These are phyloP conservation scores for Kwoniella dendrophila DNA, from an alignment of 768 basidiomycete species.

Conservation along the genomic window DNA sequence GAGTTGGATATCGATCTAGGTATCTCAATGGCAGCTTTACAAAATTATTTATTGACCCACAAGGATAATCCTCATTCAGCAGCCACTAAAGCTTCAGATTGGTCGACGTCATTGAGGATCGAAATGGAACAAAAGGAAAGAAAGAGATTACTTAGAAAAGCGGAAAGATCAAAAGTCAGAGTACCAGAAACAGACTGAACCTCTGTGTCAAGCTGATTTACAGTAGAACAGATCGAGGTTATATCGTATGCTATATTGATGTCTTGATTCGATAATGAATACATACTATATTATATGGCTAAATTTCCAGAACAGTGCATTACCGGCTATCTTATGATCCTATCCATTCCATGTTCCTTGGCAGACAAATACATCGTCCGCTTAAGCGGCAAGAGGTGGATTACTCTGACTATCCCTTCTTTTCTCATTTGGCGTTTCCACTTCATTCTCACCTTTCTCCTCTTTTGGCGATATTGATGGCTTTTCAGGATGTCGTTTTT, in stretches of 20 bases:
- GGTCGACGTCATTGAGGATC: conserved; percentile 57
- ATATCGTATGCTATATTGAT: not conserved
- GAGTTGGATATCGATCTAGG: conserved; percentile 60
- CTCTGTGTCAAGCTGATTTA: too few relatives aligned
- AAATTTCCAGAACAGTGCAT: too few relatives aligned
- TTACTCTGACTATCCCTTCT: too few relatives aligned
- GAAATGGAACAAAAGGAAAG: conserved; percentile 1
- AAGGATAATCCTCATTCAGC: conserved; percentile 65
- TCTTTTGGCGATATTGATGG: not conserved
- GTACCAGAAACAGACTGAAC: not conserved
- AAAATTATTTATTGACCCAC: conserved; percentile 78
- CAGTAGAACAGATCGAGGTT: too few relatives aligned
- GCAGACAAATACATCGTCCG: too few relatives aligned
- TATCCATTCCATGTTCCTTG: too few relatives aligned
- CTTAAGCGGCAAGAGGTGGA: too few relatives aligned
- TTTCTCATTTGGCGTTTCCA: not conserved
- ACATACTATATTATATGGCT: too few relatives aligned
- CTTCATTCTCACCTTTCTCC: not conserved
- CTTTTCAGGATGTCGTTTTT: not conserved
- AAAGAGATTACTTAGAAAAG: conserved; percentile 1
- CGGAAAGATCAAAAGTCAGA: not conserved
- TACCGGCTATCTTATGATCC: too few relatives aligned
- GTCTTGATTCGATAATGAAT: too few relatives aligned
- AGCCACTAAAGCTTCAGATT: conserved; percentile 75
- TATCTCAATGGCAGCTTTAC: conserved; percentile 72